Evolutionary conservation across 768 basidiomycete species (phyloP), one percentile per base, ranked within the genome.

Genomic region (Rhodotorula paludigena): DNA sequence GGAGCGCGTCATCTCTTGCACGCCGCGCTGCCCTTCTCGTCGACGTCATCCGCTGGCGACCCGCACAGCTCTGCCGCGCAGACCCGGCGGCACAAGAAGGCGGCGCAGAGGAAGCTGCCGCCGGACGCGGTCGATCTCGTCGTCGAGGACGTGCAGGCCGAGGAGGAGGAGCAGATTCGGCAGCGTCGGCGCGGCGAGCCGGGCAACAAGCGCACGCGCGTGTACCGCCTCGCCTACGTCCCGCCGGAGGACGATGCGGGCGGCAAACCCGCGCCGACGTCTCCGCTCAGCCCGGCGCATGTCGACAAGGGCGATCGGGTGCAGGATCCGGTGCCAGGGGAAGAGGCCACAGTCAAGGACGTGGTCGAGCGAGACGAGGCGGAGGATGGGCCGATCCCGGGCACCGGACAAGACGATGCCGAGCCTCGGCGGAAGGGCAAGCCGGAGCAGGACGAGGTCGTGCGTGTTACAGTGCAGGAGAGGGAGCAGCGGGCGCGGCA

Each of bases 41-140:
- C n/a, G n/a, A 5, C 47, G n/a, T 8, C 38, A 33, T n/a, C n/a
- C n/a, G n/a, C n/a, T n/a, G 25, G 20, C 30, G 49, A 51, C 32
- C 3, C 47, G 32, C 42, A 58, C n/a, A 42, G 57, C 45, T 60
- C 39, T 48, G 36, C 48, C 14, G 60, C 56, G 33, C 35, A 57
- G 51, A 55, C 51, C 25, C 18, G 51, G 32, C 21, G 35, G 32
- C 12, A 57, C 16, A 38, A 60, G 49, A 38, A 68, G 15, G 63
- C 60, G 53, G 67, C 74, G 30, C 57, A 63, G 25, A 64, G 71
- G 15, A 58, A 71, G 15, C 62, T 80, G 39, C 81, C 79, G 10
- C 68, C 76, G 1, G 81, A 97, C 70, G 92, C 93, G 2, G 87
- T 97, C 3, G 94, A 99, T 75, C 81, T 99, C 25, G 83, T 97